Percentiles rank a stretch among this genome's conserved stretches.
phyloP scores from a whole-genome alignment of 2,329 filamentous ascomycete genomes.

The Lasiodiplodia sp. region DNA sequence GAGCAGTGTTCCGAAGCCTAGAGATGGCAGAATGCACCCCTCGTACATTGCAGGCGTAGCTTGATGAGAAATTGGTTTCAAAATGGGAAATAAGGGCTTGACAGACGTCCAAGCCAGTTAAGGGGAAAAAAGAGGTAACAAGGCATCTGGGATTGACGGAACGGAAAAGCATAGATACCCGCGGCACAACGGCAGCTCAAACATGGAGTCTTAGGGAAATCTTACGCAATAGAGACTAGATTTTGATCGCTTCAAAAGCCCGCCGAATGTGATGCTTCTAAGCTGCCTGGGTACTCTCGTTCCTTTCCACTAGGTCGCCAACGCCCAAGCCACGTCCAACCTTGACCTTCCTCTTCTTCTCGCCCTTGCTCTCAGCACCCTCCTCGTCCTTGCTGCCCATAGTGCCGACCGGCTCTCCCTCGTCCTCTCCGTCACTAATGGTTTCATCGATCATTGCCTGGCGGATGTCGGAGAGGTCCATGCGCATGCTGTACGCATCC shows the following conservation, averaged over 20 bases:
- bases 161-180: constrained; percentile 13
- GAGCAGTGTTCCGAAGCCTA: constrained; percentile 15
- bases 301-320: constrained; percentile 75
- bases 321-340: constrained; percentile 83
- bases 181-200: neutral
- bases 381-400: constrained; percentile 46
- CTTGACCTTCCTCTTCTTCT: constrained; percentile 72
- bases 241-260: neutral
- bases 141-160: neutral
- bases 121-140: neutral
- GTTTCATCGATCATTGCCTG: constrained; percentile 59
- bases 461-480: constrained; percentile 72
- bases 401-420: constrained; percentile 44
- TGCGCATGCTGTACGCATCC: constrained; percentile 92
- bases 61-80: neutral
- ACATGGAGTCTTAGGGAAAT: neutral
- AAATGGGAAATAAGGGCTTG: neutral
- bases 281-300: constrained; percentile 54
- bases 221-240: neutral
- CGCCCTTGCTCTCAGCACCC: constrained; percentile 51
- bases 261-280: neutral
- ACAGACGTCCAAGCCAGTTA: neutral
- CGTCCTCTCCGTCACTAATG: constrained; percentile 50
- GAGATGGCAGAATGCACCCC: neutral
- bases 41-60: neutral